Evolutionary conservation across 148 eudicot species (phyloP).

Genomic region (Fallopia convolvulus): DNA sequence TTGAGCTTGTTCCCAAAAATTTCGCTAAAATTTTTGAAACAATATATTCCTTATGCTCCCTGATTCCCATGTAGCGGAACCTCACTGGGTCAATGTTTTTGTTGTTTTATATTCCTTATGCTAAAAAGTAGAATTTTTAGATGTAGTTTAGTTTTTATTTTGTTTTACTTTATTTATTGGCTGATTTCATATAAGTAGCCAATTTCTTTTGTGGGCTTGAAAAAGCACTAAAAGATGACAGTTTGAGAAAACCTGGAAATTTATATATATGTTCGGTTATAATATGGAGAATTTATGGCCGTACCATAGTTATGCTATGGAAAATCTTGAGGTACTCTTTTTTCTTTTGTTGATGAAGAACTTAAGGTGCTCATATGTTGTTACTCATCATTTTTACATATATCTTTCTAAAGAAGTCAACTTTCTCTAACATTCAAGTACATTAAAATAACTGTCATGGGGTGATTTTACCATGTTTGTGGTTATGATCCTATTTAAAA

Average conservation of each 20-base stretch:
- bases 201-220: background rate
- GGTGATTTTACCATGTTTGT: background rate
- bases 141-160: background rate
- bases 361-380: background rate
- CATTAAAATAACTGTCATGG: background rate
- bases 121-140: background rate
- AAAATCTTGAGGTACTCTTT: background rate
- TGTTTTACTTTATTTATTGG: background rate
- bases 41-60: background rate
- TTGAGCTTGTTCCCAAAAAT: background rate
- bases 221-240: background rate
- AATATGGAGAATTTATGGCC: background rate
- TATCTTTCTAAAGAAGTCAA: background rate
- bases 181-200: background rate
- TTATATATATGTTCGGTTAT: background rate
- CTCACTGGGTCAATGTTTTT: too few relatives aligned
- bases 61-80: too few relatives aligned
- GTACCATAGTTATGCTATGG: background rate
- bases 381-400: background rate
- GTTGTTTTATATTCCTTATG: background rate
- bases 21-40: too few relatives aligned
- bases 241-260: background rate
- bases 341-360: background rate
- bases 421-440: background rate
- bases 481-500: background rate